These are phyloP conservation scores for Candida glaebosa DNA, from an alignment of 805 yeast genomes.

Conservation along the genomic window DNA sequence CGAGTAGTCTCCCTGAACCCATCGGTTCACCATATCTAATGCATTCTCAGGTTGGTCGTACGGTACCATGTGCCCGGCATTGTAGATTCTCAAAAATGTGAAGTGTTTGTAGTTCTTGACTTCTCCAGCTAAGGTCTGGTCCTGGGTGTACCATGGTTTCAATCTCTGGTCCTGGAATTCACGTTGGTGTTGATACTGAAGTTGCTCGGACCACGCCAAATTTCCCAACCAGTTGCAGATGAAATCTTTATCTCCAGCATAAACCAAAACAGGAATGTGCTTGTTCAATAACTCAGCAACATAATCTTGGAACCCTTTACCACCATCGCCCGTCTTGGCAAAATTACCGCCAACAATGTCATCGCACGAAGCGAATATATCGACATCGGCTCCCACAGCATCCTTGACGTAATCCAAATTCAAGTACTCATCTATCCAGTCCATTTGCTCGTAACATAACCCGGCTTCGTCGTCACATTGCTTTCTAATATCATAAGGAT, in stretches of 20 bases:
- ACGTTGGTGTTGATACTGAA: constrained; percentile 15
- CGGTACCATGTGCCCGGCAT: constrained; percentile 41
- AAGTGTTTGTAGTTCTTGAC: constrained; percentile 29
- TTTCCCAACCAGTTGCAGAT: constrained; percentile 92
- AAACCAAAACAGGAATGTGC: constrained; percentile 73
- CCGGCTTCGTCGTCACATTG: constrained; percentile 47
- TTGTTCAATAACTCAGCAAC: constrained; percentile 39
- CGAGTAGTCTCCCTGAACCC: constrained; percentile 37
- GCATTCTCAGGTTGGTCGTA: constrained; percentile 33
- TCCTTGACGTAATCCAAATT: constrained; percentile 52
- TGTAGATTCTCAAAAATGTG: constrained; percentile 33
- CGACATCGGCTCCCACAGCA: constrained; percentile 54
- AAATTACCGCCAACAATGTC: constrained; percentile 49
- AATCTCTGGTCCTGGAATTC: constrained; percentile 13
- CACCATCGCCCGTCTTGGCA: constrained; percentile 56
- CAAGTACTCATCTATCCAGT: constrained; percentile 48
- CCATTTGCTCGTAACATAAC: constrained; percentile 51
- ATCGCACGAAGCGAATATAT: constrained; percentile 44
- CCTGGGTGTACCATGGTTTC: constrained; percentile 34
- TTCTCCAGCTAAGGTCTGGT: constrained; percentile 32
- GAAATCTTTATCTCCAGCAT: constrained; percentile 90
- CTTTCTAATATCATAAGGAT: constrained; percentile 62
- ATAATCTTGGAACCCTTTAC: constrained; percentile 60
- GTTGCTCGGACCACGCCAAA: constrained; percentile 46
- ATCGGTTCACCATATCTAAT: constrained; percentile 33